Evolutionary conservation across 1,284 basidiomycete species (phyloP).

Genomic region (Leccinum subfulvum): DNA sequence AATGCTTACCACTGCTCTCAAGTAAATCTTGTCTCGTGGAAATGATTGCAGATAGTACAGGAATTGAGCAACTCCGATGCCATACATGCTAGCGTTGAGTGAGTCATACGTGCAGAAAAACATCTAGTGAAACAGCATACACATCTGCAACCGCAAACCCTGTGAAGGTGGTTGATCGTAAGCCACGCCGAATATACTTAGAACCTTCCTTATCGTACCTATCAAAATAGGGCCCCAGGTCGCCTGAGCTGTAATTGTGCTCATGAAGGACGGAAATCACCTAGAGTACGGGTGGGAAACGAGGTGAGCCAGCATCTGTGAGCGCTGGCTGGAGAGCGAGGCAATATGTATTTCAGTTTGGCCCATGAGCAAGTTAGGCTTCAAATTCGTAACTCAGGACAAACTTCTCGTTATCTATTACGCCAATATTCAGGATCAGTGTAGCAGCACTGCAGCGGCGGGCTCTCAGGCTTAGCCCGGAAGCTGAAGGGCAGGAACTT

Average conservation of each 20-base stretch:
- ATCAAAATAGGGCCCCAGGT: constrained; percentile 14
- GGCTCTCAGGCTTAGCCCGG: too few relatives aligned
- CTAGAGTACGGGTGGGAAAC: background rate
- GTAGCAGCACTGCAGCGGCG: too few relatives aligned
- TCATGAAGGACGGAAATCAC: constrained; percentile 4
- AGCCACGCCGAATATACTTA: too few relatives aligned
- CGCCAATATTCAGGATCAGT: too few relatives aligned
- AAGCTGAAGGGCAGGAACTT: too few relatives aligned
- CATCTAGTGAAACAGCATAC: constrained; percentile 1
- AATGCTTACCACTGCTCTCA: constrained; percentile 14
- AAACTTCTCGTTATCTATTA: too few relatives aligned
- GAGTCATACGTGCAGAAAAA: background rate
- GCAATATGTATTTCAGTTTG: background rate
- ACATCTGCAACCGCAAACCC: constrained; percentile 1
- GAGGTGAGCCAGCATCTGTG: background rate
- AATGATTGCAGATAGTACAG: constrained; percentile 19
- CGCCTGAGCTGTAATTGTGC: background rate
- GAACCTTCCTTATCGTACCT: constrained; percentile 3
- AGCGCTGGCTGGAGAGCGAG: background rate
- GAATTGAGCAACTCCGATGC: constrained; percentile 15
- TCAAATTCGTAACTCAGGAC: too few relatives aligned
- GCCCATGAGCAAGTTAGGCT: too few relatives aligned
- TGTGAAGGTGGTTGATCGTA: background rate
- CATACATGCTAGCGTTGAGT: constrained; percentile 12
- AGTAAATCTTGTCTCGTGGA: constrained; percentile 13